These are phyloP conservation scores for Microascus cirrosus DNA, from an alignment of 2,329 filamentous ascomycete species.

Conservation along the genomic window DNA sequence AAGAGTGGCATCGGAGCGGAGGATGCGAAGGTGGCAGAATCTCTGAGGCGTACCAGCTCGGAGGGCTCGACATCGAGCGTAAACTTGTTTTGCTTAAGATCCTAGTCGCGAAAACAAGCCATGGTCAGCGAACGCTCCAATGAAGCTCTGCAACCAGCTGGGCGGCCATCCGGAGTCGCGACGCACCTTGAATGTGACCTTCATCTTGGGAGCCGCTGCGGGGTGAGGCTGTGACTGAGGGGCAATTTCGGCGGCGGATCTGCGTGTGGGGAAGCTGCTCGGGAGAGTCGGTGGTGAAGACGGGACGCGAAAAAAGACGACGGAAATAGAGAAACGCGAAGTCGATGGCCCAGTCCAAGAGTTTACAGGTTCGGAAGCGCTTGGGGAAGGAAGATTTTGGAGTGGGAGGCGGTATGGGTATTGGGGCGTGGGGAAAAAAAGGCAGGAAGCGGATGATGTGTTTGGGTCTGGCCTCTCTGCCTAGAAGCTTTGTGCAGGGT, in stretches of 20 bases:
- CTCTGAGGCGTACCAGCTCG: slow-evolving; percentile 60
- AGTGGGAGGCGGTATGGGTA: background rate
- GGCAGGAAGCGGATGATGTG: background rate
- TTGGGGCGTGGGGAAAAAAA: background rate
- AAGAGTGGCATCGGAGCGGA: background rate
- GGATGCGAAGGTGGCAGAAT: slow-evolving; percentile 10
- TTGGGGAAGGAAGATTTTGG: background rate
- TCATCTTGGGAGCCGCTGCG: slow-evolving; percentile 38
- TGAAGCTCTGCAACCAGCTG: no score
- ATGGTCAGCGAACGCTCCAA: background rate
- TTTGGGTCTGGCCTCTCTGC: background rate
- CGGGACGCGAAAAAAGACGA: background rate
- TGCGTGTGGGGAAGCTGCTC: background rate
- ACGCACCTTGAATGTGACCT: slow-evolving; percentile 56
- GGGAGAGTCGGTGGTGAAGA: background rate
- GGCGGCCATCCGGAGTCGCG: background rate
- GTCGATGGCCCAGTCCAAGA: background rate
- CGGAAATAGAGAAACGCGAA: background rate
- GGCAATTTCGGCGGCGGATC: background rate
- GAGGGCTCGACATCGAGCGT: slow-evolving; percentile 87
- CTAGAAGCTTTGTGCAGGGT: background rate
- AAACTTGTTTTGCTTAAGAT: slow-evolving; percentile 98
- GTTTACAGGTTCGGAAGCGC: background rate
- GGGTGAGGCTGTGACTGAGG: background rate
- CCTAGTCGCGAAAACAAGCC: slow-evolving; percentile 37